Conservation (phyloP, 495 filamentous ascomycete genomes). For the Penicillium atrosanguineum region DNA sequence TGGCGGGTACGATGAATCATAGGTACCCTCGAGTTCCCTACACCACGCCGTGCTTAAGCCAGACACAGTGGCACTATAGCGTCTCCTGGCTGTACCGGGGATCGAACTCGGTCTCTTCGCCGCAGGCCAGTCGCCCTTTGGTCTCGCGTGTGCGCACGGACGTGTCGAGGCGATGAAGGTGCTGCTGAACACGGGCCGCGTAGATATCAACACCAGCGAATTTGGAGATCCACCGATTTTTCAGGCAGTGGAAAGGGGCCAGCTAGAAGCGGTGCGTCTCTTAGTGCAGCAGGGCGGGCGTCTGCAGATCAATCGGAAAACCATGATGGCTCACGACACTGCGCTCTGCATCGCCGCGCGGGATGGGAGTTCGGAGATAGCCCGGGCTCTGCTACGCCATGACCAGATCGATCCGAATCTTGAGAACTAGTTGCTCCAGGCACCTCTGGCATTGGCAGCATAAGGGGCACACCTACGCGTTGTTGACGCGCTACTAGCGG, state of each 20-base stretch:
- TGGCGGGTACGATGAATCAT: not conserved
- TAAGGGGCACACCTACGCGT: not conserved
- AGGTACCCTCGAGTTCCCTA: not conserved
- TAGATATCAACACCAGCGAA: constrained; percentile 11
- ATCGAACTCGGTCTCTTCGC: constrained; percentile 6
- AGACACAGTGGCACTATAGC: constrained; percentile 3
- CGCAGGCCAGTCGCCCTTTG: constrained; percentile 9
- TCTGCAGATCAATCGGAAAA: constrained; percentile 10
- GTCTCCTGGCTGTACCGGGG: constrained; percentile 4
- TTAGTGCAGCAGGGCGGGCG: constrained; percentile 3
- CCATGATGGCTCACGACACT: constrained; percentile 7
- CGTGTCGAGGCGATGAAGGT: not conserved
- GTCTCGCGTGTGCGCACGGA: constrained; percentile 1
- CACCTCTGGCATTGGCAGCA: constrained; percentile 6
- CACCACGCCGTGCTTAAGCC: constrained; percentile 1
- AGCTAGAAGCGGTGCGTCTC: constrained; percentile 2
- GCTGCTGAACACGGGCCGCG: constrained; percentile 1
- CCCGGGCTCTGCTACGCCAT: constrained; percentile 7
- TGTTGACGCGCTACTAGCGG: constrained; percentile 1
- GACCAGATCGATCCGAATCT: constrained; percentile 7
- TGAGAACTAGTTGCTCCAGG: constrained; percentile 3
- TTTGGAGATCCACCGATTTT: constrained; percentile 5
- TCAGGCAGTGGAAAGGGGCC: not conserved
- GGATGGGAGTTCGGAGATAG: constrained; percentile 7
- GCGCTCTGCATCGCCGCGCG: constrained; percentile 10